Conservation (phyloP, 2,329 filamentous ascomycete genomes). For the Colletotrichum ledebouriae region DNA sequence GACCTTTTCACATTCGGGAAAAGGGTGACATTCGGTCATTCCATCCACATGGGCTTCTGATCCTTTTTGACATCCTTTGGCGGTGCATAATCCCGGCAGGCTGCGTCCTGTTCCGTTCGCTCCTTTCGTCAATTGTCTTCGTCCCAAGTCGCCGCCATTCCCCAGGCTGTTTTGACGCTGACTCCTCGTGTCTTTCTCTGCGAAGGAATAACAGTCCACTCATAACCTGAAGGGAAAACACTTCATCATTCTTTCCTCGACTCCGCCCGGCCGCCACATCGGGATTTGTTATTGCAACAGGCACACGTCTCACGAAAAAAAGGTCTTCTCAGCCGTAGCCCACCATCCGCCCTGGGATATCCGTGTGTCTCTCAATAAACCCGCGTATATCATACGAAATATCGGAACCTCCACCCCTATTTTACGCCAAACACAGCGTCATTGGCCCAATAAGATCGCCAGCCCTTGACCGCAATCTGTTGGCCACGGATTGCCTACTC, state of each 20-base stretch:
- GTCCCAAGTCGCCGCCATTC: slow-evolving; percentile 24
- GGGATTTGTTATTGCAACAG: slow-evolving; percentile 21
- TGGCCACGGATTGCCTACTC: slow-evolving; percentile 29
- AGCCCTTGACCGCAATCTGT: slow-evolving; percentile 15
- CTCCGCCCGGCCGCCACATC: slow-evolving; percentile 25
- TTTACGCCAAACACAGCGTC: slow-evolving; percentile 25
- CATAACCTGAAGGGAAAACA: background rate
- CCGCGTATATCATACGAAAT: slow-evolving; percentile 19
- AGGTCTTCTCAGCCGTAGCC: slow-evolving; percentile 13
- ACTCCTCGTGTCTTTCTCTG: slow-evolving; percentile 30
- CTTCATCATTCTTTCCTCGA: slow-evolving; percentile 29
- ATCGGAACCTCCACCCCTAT: slow-evolving; percentile 28
- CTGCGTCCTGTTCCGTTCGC: slow-evolving; percentile 34
- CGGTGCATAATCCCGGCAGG: slow-evolving; percentile 24
- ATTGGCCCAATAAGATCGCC: slow-evolving; percentile 2
- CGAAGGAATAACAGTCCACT: slow-evolving; percentile 12
- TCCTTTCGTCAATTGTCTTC: slow-evolving; percentile 22
- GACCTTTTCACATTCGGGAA: slow-evolving; percentile 1
- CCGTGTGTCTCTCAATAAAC: slow-evolving; percentile 33
- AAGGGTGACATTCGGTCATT: slow-evolving; percentile 5
- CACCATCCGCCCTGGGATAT: slow-evolving; percentile 25
- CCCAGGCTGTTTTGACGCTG: slow-evolving; percentile 31
- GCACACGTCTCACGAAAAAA: slow-evolving; percentile 22
- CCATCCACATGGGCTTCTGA: slow-evolving; percentile 31
- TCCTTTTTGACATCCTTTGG: slow-evolving; percentile 10